Evolutionary conservation across 1,139 yeast genomes (phyloP).

Genomic region (Geotrichum restrictum): DNA sequence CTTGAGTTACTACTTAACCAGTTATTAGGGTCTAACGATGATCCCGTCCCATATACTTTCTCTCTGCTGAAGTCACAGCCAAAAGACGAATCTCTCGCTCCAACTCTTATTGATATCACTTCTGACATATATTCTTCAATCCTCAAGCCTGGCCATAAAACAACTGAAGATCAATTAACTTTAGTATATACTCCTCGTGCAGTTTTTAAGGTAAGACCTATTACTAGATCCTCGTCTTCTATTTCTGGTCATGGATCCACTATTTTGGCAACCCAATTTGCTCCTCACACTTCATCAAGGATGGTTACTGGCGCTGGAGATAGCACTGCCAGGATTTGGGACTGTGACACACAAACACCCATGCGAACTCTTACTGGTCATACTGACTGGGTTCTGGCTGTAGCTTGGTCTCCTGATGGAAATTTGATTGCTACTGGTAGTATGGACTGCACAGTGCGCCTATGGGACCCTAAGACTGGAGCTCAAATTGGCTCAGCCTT

Average conservation of each 20-base stretch:
- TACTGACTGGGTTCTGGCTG: constrained; percentile 89
- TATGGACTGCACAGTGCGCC: constrained; percentile 82
- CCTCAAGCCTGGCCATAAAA: constrained; percentile 77
- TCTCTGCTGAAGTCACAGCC: constrained; percentile 52
- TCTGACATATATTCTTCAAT: constrained; percentile 75
- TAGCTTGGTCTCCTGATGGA: constrained; percentile 93
- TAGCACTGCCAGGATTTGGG: constrained; percentile 97
- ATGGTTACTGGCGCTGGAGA: constrained; percentile 98
- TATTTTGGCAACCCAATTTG: constrained; percentile 85
- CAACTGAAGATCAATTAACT: constrained; percentile 91
- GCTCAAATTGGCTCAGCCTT: constrained; percentile 68
- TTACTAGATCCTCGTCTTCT: constrained; percentile 86
- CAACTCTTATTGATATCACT: constrained; percentile 61
- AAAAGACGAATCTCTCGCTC: constrained; percentile 38
- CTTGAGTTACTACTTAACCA: constrained; percentile 78
- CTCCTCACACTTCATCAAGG: constrained; percentile 80
- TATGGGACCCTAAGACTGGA: constrained; percentile 84
- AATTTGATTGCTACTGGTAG: constrained; percentile 90
- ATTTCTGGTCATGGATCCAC: constrained; percentile 96
- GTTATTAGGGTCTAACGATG: constrained; percentile 38
- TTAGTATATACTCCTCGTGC: constrained; percentile 93
- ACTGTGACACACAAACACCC: constrained; percentile 92
- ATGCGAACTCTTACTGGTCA: constrained; percentile 77
- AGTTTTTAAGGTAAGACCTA: constrained; percentile 85
- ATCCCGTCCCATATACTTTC: constrained; percentile 83